Percentiles rank a stretch among this genome's conserved stretches.
Conservation (phyloP, 73 alveolate species). For the Uronychia setigera region DNA sequence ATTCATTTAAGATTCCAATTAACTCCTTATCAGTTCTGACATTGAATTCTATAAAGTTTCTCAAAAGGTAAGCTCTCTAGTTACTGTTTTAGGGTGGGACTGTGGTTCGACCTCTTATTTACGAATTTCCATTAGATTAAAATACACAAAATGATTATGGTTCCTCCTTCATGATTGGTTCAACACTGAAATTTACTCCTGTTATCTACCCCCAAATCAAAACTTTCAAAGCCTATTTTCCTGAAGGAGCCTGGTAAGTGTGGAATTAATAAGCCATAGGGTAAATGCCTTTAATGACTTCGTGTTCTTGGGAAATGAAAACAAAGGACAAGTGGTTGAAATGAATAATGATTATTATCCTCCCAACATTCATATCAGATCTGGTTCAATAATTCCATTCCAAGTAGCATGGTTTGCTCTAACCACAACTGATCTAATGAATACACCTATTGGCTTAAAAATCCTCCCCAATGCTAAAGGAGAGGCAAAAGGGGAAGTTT, state of each 20-base stretch:
- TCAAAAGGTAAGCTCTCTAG: too few relatives aligned
- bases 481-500: constrained; percentile 34
- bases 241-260: constrained; percentile 33
- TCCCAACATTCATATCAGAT: constrained; percentile 40
- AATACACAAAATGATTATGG: constrained; percentile 51
- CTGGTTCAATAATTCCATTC: constrained; percentile 47
- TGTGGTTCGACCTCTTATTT: constrained; percentile 71
- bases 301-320: not conserved
- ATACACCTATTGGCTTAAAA: constrained; percentile 50
- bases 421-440: constrained; percentile 68
- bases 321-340: constrained; percentile 3
- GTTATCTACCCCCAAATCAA: constrained; percentile 47
- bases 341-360: not conserved
- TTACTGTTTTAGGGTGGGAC: constrained; percentile 74
- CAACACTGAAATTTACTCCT: constrained; percentile 72
- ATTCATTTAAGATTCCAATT: too few relatives aligned
- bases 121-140: constrained; percentile 71
- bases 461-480: constrained; percentile 71
- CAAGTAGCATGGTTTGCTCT: not conserved
- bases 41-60: too few relatives aligned
- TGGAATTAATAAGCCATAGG: constrained; percentile 6
- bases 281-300: not conserved
- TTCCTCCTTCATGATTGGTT: constrained; percentile 72
- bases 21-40: too few relatives aligned
- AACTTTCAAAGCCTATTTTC: constrained; percentile 67